Evolutionary conservation across 345 rosid genomes (phyloP), one percentile per base, ranked within the genome.

Genomic region (Eutrema heterophyllum): DNA sequence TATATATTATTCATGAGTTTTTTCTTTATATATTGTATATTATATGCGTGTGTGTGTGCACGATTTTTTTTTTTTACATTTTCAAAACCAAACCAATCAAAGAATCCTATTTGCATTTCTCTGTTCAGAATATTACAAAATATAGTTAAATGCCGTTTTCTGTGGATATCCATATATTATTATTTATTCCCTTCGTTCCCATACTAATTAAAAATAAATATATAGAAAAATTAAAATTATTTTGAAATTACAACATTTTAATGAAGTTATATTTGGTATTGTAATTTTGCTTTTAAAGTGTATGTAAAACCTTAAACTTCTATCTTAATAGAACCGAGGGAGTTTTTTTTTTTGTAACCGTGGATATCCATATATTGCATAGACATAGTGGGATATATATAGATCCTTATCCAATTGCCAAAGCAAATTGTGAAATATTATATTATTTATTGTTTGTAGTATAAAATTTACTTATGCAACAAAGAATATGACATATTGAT

Each of bases 351-450:
- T n/a, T n/a, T n/a, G n/a, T n/a, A n/a, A n/a, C n/a, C 15, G 49
- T 36, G 71, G 32, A 65, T 64, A 64, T 38, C 58, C 71, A 64
- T 46, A 27, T 65, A 45, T 27, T 63, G 57, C 48, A 54, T 54
- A 9, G 64, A 38, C 64, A 32, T 32, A 18, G 52, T 62, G 29
- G 30, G 56, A 54, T 43, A 29, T 10, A 62, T 16, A 52, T 50
- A 27, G 58, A n/a, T 52, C 35, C 27, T 62, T 62, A 61, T 40
- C 61, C 53, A 71, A 50, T 51, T 51, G 62, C 11, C 32, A 68
- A 53, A 41, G 53, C 63, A 51, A 30, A 32, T 8, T 29, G 35
- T 18, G 33, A 18, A 12, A 18, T 71, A n/a, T 7, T 15, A 35
- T 46, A 35, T 57, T n/a, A 33, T 48, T 24, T 58, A 2, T 27